These are phyloP conservation scores for Alternaria viburni DNA, from an alignment of 2,329 filamentous ascomycete species.

Conservation along the genomic window DNA sequence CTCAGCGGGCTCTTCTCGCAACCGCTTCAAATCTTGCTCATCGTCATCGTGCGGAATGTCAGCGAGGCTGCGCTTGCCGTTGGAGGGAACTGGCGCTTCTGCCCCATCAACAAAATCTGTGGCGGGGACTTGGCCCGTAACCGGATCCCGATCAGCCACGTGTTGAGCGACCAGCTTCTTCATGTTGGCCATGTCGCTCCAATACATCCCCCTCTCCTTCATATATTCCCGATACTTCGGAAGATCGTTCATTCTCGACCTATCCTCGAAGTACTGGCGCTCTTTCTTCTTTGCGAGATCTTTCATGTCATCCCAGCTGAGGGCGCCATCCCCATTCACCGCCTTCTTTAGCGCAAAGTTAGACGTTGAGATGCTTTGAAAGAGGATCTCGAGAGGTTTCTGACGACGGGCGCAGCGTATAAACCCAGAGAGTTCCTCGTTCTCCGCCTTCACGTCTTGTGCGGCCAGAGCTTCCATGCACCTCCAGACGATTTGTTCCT, in stretches of 20 bases:
- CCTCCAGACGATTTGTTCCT: background rate
- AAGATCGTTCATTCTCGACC: background rate
- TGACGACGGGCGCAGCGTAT: background rate
- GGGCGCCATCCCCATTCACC: background rate
- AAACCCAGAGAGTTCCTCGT: background rate
- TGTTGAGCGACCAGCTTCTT: background rate
- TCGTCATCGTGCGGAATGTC: background rate
- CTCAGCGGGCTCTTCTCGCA: background rate
- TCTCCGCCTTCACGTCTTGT: background rate
- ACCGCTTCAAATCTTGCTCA: background rate
- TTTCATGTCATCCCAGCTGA: background rate
- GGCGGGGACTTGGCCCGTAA: background rate
- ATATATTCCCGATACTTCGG: background rate
- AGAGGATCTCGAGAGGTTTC: background rate
- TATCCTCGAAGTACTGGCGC: background rate
- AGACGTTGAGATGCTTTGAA: background rate
- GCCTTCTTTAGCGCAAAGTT: too few relatives aligned
- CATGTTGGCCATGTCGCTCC: background rate
- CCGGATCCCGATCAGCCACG: too few relatives aligned
- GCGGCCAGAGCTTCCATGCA: background rate
- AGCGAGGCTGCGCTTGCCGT: background rate
- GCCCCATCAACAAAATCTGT: background rate
- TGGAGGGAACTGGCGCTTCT: rapidly evolving
- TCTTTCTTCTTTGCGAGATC: background rate
- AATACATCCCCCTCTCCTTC: background rate